Evolutionary conservation across 495 filamentous ascomycete species (phyloP).

Genomic region (Beverwykella pulmonaria): DNA sequence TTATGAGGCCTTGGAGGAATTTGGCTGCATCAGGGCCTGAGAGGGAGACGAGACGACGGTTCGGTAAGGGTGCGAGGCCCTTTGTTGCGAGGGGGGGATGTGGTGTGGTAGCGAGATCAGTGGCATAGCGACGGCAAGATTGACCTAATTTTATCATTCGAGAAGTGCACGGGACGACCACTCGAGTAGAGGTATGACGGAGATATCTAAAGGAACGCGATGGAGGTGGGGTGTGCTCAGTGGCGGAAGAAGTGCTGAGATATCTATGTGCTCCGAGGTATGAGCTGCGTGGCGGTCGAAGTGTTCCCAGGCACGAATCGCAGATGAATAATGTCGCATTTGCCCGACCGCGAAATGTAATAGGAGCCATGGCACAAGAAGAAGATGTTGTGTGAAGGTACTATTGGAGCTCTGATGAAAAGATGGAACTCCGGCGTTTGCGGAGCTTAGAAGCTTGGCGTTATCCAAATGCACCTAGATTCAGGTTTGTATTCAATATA

Average conservation of each 20-base stretch:
- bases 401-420: neutral
- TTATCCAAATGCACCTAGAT: no score
- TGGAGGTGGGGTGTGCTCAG: neutral
- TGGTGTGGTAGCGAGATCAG: neutral
- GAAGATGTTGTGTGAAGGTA: neutral
- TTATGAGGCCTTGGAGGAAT: slow-evolving; percentile 86
- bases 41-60: slow-evolving; percentile 76
- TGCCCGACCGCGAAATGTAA: neutral
- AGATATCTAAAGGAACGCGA: neutral
- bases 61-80: slow-evolving; percentile 60
- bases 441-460: slow-evolving; percentile 11
- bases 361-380: neutral
- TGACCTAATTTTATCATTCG: neutral
- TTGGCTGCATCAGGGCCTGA: slow-evolving; percentile 75
- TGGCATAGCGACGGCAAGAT: neutral
- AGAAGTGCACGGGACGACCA: neutral
- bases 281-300: slow-evolving; percentile 7
- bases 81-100: slow-evolving; percentile 48
- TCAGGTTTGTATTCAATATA: no score
- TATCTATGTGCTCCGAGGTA: slow-evolving; percentile 2
- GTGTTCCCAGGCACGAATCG: slow-evolving; percentile 4
- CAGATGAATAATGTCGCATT: slow-evolving; percentile 7
- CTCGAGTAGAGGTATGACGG: neutral
- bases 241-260: neutral
- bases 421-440: neutral